These are phyloP conservation scores for Parafenestella ontariensis DNA, from an alignment of 2,329 filamentous ascomycete species.

Conservation along the genomic window DNA sequence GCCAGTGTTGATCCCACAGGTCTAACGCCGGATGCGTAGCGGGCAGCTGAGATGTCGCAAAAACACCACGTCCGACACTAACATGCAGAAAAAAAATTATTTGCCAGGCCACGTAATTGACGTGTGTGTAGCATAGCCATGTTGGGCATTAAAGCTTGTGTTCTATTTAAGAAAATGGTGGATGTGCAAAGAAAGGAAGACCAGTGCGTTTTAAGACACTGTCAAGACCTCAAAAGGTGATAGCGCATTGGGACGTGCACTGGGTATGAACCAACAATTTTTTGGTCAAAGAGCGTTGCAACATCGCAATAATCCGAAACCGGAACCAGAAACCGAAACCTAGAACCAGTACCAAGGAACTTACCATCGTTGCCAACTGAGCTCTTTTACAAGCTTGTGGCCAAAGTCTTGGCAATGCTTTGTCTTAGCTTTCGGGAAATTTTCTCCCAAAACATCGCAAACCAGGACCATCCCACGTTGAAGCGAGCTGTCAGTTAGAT, in stretches of 20 bases:
- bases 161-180: background rate
- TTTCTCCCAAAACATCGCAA: background rate
- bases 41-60: background rate
- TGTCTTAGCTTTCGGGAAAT: background rate
- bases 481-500: conserved; percentile 10
- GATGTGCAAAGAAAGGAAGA: background rate
- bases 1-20: background rate
- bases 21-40: background rate
- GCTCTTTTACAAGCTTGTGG: background rate
- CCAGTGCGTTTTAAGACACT: too few relatives aligned
- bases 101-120: background rate
- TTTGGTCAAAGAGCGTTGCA: background rate
- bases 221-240: background rate
- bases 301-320: background rate
- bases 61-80: background rate
- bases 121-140: background rate
- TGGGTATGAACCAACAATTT: background rate
- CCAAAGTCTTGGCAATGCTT: background rate
- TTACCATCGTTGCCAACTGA: background rate
- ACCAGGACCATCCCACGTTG: conserved; percentile 7
- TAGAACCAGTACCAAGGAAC: background rate
- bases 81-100: too few relatives aligned
- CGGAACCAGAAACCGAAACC: background rate
- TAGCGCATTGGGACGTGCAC: background rate
- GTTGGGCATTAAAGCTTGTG: background rate